These are phyloP conservation scores for Raphanus raphanistrum DNA, from an alignment of 345 rosid genomes.

Conservation along the genomic window DNA sequence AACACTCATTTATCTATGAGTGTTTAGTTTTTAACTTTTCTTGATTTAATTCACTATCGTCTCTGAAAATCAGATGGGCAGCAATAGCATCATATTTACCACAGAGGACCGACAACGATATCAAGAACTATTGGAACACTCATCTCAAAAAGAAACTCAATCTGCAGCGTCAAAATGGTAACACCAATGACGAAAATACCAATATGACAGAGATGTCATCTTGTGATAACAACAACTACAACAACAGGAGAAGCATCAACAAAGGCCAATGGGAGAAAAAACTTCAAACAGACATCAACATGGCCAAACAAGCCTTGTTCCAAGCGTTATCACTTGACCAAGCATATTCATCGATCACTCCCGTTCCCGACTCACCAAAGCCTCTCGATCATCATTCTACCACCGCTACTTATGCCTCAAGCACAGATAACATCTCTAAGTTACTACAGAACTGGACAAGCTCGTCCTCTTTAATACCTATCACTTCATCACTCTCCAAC, in stretches of 20 bases:
- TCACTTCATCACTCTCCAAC: constrained; percentile 36
- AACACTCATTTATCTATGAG: background rate
- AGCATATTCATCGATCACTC: constrained; percentile 31
- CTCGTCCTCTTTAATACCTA: constrained; percentile 37
- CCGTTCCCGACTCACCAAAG: constrained; percentile 12
- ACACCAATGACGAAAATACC: constrained; percentile 16
- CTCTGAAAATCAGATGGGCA: constrained; percentile 70
- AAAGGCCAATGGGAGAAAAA: constrained; percentile 90
- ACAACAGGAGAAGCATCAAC: constrained; percentile 23
- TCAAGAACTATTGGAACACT: constrained; percentile 94
- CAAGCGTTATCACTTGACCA: constrained; percentile 80
- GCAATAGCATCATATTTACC: constrained; percentile 98
- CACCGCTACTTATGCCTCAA: constrained; percentile 53
- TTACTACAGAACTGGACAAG: constrained; percentile 67
- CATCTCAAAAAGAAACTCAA: constrained; percentile 80
- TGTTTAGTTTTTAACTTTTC: background rate
- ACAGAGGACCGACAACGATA: constrained; percentile 92
- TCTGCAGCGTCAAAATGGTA: constrained; percentile 21
- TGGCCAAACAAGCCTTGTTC: constrained; percentile 76
- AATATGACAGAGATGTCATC: background rate
- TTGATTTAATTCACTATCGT: background rate
- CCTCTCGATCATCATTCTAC: constrained; percentile 19
- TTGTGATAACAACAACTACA: constrained; percentile 13
- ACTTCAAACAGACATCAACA: constrained; percentile 85
- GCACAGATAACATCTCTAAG: constrained; percentile 63